A percentile compares a stretch with the other conserved stretches of the same genome.
These are phyloP conservation scores for Penicillium goetzii DNA, from an alignment of 495 filamentous ascomycete genomes.

Conservation along the genomic window DNA sequence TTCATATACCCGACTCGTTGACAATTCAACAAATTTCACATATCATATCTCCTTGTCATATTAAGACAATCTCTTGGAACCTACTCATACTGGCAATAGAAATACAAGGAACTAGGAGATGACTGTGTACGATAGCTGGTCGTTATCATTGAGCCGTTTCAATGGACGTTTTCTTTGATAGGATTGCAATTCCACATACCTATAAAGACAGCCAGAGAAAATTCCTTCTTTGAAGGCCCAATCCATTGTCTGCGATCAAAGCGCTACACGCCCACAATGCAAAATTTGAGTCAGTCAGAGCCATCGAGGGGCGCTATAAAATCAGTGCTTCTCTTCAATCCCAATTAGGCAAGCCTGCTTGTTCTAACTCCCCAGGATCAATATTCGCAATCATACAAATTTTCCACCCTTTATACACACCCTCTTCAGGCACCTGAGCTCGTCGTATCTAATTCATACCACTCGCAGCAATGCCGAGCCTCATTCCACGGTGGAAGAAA, in stretches of 20 bases:
- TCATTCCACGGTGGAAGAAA: conserved; percentile 8
- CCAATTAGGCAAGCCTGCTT: no score
- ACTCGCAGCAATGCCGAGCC: conserved; percentile 4
- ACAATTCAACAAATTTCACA: background rate
- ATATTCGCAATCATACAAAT: background rate
- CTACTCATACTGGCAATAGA: background rate
- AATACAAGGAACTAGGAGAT: background rate
- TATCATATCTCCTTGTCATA: background rate
- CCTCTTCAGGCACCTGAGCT: no score
- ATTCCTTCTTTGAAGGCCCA: background rate
- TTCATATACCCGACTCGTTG: conserved; percentile 31
- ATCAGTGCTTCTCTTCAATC: background rate
- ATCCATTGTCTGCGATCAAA: background rate
- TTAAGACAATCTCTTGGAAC: background rate
- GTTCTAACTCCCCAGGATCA: no score
- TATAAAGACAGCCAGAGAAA: background rate
- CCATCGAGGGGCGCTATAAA: background rate
- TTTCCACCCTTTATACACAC: background rate
- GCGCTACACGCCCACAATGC: background rate
- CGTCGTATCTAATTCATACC: background rate
- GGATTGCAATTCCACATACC: background rate
- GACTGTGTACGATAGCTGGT: background rate
- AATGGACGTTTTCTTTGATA: background rate
- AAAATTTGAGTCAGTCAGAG: background rate
- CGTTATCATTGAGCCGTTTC: background rate